Conservation (phyloP, 306 rosid genomes). For the Rosa lucieae region DNA sequence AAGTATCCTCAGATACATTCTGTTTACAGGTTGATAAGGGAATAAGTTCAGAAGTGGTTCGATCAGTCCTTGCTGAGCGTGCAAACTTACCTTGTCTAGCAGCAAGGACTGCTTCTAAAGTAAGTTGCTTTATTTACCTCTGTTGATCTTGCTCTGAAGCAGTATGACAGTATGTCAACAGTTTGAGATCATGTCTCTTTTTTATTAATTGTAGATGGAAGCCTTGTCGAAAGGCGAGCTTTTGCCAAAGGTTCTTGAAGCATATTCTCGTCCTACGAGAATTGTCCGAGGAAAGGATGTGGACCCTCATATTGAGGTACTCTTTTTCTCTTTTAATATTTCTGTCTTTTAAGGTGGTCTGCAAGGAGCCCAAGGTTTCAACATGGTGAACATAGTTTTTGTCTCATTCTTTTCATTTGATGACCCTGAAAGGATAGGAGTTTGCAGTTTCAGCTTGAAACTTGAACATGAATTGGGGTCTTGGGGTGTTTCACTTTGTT, state of each 20-base stretch:
- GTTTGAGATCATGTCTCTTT: background rate
- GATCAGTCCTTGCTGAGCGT: slow-evolving; percentile 73
- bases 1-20: slow-evolving; percentile 2
- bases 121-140: slow-evolving; percentile 27
- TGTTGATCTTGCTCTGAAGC: background rate
- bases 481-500: background rate
- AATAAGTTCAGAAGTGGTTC: slow-evolving; percentile 73
- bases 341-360: background rate
- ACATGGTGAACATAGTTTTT: background rate
- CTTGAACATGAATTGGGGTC: background rate
- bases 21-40: slow-evolving; percentile 80
- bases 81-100: slow-evolving; percentile 78
- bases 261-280: slow-evolving; percentile 93
- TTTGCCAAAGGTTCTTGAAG: slow-evolving; percentile 80
- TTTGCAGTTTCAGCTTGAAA: background rate
- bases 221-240: slow-evolving; percentile 61
- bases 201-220: slow-evolving; percentile 68
- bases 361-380: background rate
- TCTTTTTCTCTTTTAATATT: slow-evolving; percentile 1
- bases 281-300: slow-evolving; percentile 86
- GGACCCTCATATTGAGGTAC: slow-evolving; percentile 56
- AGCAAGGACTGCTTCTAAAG: slow-evolving; percentile 76
- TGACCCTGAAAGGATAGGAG: background rate
- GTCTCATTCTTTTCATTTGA: background rate
- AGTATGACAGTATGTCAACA: background rate